These are phyloP conservation scores for Macrophomina pseudophaseolina DNA, from an alignment of 2,329 filamentous ascomycete genomes.

Conservation along the genomic window DNA sequence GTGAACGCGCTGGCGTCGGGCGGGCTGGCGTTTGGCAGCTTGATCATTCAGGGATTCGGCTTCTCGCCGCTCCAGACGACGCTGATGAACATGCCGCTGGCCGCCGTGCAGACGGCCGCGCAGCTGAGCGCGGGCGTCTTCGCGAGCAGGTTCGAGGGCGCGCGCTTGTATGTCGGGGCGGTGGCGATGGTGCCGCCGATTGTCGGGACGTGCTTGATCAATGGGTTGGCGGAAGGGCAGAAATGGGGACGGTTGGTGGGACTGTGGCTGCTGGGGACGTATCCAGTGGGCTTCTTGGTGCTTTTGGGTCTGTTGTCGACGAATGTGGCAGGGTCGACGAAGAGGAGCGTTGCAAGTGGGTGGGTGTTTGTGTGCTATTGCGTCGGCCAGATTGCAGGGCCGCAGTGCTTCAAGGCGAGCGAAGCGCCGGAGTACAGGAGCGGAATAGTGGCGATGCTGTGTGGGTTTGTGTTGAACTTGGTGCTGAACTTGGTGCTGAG, in stretches of 20 bases:
- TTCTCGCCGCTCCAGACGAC: slow-evolving; percentile 62
- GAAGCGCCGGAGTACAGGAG: slow-evolving; percentile 64
- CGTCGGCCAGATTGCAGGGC: slow-evolving; percentile 70
- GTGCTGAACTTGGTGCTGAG: slow-evolving; percentile 54
- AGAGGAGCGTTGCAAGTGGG: slow-evolving; percentile 69
- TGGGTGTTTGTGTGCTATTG: slow-evolving; percentile 69
- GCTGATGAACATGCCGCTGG: slow-evolving; percentile 66
- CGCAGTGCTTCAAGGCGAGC: slow-evolving; percentile 66
- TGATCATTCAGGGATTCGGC: slow-evolving; percentile 64
- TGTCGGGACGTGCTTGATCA: slow-evolving; percentile 60
- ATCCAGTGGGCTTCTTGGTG: slow-evolving; percentile 64
- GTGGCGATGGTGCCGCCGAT: slow-evolving; percentile 63
- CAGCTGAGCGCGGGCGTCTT: slow-evolving; percentile 64
- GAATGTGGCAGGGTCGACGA: slow-evolving; percentile 72
- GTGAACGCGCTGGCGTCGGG: slow-evolving; percentile 49
- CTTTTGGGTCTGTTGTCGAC: slow-evolving; percentile 67
- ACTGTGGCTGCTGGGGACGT: slow-evolving; percentile 66
- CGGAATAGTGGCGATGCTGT: slow-evolving; percentile 65
- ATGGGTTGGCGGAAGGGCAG: slow-evolving; percentile 54
- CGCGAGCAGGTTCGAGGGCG: slow-evolving; percentile 61
- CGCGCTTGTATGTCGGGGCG: slow-evolving; percentile 54
- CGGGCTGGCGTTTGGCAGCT: slow-evolving; percentile 63
- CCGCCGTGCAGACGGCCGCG: slow-evolving; percentile 63
- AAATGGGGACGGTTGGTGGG: slow-evolving; percentile 60
- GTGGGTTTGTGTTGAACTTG: slow-evolving; percentile 59